phyloP scores from a whole-genome alignment of 495 filamentous ascomycete genomes.

The Hypoxylon lienhwacheense region DNA sequence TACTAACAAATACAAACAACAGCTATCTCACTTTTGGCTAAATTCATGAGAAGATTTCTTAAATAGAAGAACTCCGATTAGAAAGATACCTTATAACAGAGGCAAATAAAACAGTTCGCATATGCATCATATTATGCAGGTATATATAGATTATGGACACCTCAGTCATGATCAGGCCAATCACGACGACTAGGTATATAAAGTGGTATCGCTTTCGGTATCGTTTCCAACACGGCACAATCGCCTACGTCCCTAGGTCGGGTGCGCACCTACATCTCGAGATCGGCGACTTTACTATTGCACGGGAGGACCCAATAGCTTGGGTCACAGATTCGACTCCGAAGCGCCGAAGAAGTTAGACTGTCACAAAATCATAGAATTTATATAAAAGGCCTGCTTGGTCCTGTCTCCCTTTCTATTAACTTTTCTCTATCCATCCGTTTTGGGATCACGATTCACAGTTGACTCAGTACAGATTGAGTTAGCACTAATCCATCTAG shows the following conservation, averaged over 20 bases:
- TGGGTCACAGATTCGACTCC: constrained; percentile 8
- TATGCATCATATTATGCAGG: too few relatives aligned
- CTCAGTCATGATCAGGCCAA: constrained; percentile 1
- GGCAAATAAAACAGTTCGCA: too few relatives aligned
- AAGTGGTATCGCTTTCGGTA: constrained; percentile 22
- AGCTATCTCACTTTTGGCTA: too few relatives aligned
- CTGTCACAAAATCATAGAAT: not conserved
- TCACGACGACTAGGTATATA: not conserved
- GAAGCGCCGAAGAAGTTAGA: constrained; percentile 3
- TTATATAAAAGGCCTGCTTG: constrained; percentile 18
- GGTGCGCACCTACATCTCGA: not conserved
- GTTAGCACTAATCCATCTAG: constrained; percentile 5
- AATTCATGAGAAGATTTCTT: too few relatives aligned
- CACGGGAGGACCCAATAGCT: constrained; percentile 4
- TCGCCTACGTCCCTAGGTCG: not conserved
- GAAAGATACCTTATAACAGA: too few relatives aligned
- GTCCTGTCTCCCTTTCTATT: constrained; percentile 3
- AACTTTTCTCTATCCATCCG: not conserved
- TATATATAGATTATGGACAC: not conserved
- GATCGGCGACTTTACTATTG: constrained; percentile 11
- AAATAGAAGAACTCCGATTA: too few relatives aligned
- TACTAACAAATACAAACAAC: too few relatives aligned
- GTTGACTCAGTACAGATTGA: not conserved
- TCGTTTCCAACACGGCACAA: constrained; percentile 15
- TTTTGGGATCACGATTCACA: too few relatives aligned